Conservation (phyloP, 2,329 filamentous ascomycete species). For the Phyllosticta citribraziliensis region DNA sequence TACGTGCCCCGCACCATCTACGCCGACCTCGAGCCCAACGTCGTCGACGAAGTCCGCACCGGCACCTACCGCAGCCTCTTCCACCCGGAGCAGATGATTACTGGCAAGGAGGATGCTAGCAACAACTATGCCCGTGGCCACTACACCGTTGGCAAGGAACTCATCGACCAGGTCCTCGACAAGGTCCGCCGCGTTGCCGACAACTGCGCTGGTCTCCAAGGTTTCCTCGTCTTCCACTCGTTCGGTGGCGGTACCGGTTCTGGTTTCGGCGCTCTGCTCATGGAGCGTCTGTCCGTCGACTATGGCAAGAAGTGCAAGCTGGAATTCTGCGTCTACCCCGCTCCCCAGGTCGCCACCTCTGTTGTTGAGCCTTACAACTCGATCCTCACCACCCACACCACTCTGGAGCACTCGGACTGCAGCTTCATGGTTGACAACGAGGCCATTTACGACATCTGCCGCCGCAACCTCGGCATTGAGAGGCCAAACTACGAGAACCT, state of each 20-base stretch:
- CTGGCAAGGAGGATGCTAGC: constrained; percentile 66
- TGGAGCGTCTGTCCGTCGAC: constrained; percentile 63
- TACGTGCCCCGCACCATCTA: constrained; percentile 64
- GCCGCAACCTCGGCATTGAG: constrained; percentile 59
- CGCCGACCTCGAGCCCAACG: constrained; percentile 61
- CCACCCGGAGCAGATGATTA: constrained; percentile 63
- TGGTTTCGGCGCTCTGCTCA: constrained; percentile 61
- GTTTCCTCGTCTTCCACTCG: constrained; percentile 66
- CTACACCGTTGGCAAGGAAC: constrained; percentile 69
- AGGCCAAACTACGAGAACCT: constrained; percentile 62
- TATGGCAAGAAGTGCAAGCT: constrained; percentile 72
- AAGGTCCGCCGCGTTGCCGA: constrained; percentile 60
- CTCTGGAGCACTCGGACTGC: constrained; percentile 68
- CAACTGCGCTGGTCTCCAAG: constrained; percentile 63
- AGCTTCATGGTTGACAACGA: constrained; percentile 70
- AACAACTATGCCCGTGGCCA: constrained; percentile 71
- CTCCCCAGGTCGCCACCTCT: constrained; percentile 58
- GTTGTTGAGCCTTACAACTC: constrained; percentile 69
- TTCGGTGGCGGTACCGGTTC: constrained; percentile 65
- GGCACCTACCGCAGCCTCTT: constrained; percentile 59
- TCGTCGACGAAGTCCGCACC: constrained; percentile 64
- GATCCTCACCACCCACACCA: constrained; percentile 64
- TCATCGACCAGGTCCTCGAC: constrained; percentile 61
- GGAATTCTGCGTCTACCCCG: constrained; percentile 63
- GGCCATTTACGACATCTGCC: constrained; percentile 67